Conservation (phyloP, 1,284 basidiomycete genomes). For the Agroathelia rolfsii region DNA sequence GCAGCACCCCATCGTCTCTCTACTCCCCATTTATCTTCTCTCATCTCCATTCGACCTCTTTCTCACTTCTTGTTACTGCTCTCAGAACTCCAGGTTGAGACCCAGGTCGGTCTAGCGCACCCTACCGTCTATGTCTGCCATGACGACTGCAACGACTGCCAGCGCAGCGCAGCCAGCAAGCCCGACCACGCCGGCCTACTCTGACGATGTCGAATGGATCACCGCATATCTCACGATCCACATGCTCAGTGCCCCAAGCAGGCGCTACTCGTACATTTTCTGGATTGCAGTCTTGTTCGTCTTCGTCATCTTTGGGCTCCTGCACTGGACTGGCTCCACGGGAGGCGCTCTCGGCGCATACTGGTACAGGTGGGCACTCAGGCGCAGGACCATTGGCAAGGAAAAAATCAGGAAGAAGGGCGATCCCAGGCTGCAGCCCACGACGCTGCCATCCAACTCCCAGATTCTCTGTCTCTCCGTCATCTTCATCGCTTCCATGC, state of each 20-base stretch:
- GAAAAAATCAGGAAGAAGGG: conserved; percentile 21
- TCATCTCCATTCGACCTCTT: no score
- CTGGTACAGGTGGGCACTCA: conserved; percentile 47
- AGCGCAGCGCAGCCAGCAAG: conserved; percentile 23
- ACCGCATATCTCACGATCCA: conserved; percentile 45
- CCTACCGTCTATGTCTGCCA: no score
- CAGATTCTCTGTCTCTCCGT: conserved; percentile 39
- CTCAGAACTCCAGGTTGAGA: no score
- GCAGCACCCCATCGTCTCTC: no score
- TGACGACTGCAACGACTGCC: no score
- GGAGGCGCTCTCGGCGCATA: conserved; percentile 35
- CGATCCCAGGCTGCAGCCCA: conserved; percentile 31
- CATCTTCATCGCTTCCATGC: conserved; percentile 32
- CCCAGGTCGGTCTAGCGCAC: no score
- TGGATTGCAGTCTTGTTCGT: conserved; percentile 38
- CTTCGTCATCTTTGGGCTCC: conserved; percentile 28
- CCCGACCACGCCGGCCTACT: conserved; percentile 34
- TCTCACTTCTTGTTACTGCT: no score
- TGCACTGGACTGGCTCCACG: conserved; percentile 31
- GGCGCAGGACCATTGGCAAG: conserved; percentile 46
- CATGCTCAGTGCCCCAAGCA: conserved; percentile 37
- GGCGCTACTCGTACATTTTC: conserved; percentile 46
- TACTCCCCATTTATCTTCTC: no score
- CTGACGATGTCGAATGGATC: conserved; percentile 41
- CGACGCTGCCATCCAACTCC: conserved; percentile 51